A percentile compares a stretch with the other conserved stretches of the same genome.
Conservation (phyloP, 2,329 filamentous ascomycete genomes). For the Talaromyces atroroseus region DNA sequence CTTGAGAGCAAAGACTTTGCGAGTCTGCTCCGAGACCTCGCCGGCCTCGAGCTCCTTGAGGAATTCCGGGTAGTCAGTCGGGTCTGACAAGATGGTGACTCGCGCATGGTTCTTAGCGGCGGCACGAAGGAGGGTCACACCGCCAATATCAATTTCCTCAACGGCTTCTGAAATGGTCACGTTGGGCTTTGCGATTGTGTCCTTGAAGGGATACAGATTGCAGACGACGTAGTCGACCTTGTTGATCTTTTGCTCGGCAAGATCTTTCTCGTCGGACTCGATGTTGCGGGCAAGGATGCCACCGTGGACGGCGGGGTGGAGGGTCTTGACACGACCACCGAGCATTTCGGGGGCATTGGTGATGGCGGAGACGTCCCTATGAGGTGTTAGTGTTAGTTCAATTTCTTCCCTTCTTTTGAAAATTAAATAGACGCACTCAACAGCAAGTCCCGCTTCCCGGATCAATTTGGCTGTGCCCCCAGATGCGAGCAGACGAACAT, state of each 20-base stretch:
- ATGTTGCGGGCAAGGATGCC: constrained; percentile 88
- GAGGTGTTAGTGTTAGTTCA: constrained; percentile 1
- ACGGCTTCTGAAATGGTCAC: constrained; percentile 95
- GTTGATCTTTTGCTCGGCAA: constrained; percentile 88
- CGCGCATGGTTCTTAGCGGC: constrained; percentile 97
- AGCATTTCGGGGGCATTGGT: constrained; percentile 97
- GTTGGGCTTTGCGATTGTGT: constrained; percentile 93
- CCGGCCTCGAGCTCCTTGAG: constrained; percentile 81
- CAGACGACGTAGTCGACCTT: constrained; percentile 96
- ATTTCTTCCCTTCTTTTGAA: background rate
- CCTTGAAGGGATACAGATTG: constrained; percentile 99
- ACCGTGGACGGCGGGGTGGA: constrained; percentile 85
- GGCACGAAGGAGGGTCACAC: constrained; percentile 90
- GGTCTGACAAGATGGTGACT: constrained; percentile 93
- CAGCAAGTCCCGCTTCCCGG: constrained; percentile 87
- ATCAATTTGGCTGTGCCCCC: constrained; percentile 96
- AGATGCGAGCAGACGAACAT: constrained; percentile 88
- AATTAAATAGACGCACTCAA: constrained; percentile 62
- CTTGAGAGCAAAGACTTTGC: constrained; percentile 89
- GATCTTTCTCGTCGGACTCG: constrained; percentile 92
- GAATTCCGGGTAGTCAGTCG: constrained; percentile 89
- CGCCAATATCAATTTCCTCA: constrained; percentile 97
- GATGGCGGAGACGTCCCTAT: constrained; percentile 91
- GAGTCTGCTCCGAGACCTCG: constrained; percentile 76
- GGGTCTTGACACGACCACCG: constrained; percentile 84